Evolutionary conservation across 2,329 filamentous ascomycete genomes (phyloP).

Genomic region (Davidsoniella virescens): DNA sequence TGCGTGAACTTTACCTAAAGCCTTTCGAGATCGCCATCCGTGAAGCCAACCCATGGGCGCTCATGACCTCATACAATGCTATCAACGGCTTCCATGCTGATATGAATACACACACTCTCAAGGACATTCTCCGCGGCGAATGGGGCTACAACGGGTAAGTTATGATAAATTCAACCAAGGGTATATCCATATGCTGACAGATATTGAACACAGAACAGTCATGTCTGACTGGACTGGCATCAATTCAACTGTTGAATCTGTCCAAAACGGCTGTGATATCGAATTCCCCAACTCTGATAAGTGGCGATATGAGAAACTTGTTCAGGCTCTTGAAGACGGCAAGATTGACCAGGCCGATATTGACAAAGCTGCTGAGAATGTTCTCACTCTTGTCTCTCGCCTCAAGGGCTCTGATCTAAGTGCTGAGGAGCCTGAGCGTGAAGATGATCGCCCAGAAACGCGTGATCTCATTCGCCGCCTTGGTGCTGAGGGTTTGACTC

Average conservation of each 20-base stretch:
- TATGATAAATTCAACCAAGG: background rate
- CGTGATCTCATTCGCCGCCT: constrained; percentile 42
- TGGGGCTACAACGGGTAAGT: constrained; percentile 45
- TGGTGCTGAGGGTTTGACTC: constrained; percentile 44
- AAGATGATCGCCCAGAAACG: constrained; percentile 41
- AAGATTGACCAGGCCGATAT: constrained; percentile 32
- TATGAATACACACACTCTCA: constrained; percentile 38
- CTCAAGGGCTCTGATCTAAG: constrained; percentile 44
- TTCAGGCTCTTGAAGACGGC: constrained; percentile 34
- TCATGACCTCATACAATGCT: constrained; percentile 55
- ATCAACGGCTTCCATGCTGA: constrained; percentile 47
- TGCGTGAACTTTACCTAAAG: constrained; percentile 56
- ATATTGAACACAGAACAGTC: constrained; percentile 26
- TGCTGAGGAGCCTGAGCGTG: constrained; percentile 38
- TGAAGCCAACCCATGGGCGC: constrained; percentile 51
- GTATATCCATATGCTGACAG: background rate
- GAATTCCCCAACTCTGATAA: constrained; percentile 42
- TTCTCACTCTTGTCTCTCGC: constrained; percentile 42
- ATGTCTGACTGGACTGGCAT: constrained; percentile 43
- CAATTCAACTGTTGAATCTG: constrained; percentile 39
- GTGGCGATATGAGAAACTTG: constrained; percentile 39
- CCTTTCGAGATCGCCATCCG: constrained; percentile 59
- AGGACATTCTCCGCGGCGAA: constrained; percentile 40
- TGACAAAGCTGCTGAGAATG: constrained; percentile 41
- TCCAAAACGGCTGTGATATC: constrained; percentile 39